Percentiles rank a stretch among this genome's conserved stretches.
phyloP scores from a whole-genome alignment of 2,329 filamentous ascomycete species.

The Fusarium concolor region DNA sequence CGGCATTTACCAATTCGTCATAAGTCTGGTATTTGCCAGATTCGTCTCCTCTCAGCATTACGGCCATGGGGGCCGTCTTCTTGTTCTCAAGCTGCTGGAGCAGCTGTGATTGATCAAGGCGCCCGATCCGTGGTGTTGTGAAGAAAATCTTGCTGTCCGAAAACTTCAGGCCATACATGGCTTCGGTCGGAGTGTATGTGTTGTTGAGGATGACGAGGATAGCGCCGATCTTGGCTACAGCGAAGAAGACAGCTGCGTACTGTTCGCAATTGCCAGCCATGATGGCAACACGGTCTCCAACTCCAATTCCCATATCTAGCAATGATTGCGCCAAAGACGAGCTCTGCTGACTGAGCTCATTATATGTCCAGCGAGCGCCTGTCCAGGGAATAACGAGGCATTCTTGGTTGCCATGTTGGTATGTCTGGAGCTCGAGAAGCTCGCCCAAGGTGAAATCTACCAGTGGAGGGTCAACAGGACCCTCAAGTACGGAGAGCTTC shows the following conservation, averaged over 20 bases:
- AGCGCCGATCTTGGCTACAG: conserved; percentile 73
- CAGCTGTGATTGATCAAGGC: conserved; percentile 70
- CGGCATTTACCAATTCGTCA: conserved; percentile 65
- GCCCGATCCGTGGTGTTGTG: conserved; percentile 75
- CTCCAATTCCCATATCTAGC: conserved; percentile 72
- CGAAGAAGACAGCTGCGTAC: conserved; percentile 82
- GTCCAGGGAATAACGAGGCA: conserved; percentile 82
- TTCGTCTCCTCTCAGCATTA: conserved; percentile 69
- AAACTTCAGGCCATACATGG: conserved; percentile 76
- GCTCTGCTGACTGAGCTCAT: conserved; percentile 71
- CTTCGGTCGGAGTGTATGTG: conserved; percentile 80
- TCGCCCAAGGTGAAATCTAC: conserved; percentile 78
- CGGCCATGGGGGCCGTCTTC: conserved; percentile 60
- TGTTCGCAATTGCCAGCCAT: conserved; percentile 85
- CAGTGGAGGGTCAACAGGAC: conserved; percentile 75
- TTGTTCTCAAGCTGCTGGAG: conserved; percentile 64
- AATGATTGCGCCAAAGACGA: conserved; percentile 73
- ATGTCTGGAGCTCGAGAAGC: conserved; percentile 76
- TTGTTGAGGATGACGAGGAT: conserved; percentile 84
- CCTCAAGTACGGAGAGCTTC: conserved; percentile 71
- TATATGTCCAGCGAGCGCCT: conserved; percentile 78
- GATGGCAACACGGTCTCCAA: conserved; percentile 78
- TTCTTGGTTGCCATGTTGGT: conserved; percentile 73
- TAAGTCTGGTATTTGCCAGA: conserved; percentile 69
- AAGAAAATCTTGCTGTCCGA: conserved; percentile 80